A percentile compares a stretch with the other conserved stretches of the same genome.
phyloP scores from a whole-genome alignment of 208 protist species.

The Leishmania braziliensis region DNA sequence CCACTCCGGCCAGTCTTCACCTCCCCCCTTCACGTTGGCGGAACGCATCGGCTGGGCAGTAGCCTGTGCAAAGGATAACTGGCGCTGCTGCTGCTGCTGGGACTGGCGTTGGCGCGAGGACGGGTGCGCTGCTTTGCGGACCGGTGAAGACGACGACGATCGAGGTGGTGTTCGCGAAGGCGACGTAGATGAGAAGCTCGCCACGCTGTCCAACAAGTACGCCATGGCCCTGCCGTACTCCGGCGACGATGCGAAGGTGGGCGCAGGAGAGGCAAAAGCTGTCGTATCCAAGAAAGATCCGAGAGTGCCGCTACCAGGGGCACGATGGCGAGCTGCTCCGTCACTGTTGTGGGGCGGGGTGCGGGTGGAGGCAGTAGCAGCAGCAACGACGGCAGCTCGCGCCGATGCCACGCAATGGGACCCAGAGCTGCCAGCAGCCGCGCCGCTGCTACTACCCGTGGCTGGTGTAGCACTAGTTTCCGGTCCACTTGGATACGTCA shows the following conservation, averaged over 20 bases:
- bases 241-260: conserved; percentile 8
- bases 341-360: neutral
- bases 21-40: neutral
- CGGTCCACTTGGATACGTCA: conserved; percentile 8
- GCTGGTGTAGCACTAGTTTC: conserved; percentile 2
- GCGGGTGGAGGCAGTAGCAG: neutral
- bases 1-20: neutral
- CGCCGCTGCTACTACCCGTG: conserved; percentile 1
- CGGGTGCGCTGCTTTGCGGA: neutral
- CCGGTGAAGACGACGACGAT: conserved; percentile 2
- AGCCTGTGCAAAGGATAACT: neutral
- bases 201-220: conserved; percentile 31
- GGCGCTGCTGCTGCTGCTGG: neutral
- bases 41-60: neutral
- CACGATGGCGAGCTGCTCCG: neutral
- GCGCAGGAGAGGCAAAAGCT: conserved; percentile 15
- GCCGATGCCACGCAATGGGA: neutral
- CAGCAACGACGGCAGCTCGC: neutral
- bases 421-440: neutral
- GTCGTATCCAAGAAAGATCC: conserved; percentile 22
- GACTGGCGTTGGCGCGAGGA: conserved; percentile 6
- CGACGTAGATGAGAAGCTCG: conserved; percentile 15
- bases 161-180: conserved; percentile 20
- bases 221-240: conserved; percentile 25
- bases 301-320: neutral